Evolutionary conservation across 306 rosid genomes (phyloP).

Genomic region (Prunus mume): DNA sequence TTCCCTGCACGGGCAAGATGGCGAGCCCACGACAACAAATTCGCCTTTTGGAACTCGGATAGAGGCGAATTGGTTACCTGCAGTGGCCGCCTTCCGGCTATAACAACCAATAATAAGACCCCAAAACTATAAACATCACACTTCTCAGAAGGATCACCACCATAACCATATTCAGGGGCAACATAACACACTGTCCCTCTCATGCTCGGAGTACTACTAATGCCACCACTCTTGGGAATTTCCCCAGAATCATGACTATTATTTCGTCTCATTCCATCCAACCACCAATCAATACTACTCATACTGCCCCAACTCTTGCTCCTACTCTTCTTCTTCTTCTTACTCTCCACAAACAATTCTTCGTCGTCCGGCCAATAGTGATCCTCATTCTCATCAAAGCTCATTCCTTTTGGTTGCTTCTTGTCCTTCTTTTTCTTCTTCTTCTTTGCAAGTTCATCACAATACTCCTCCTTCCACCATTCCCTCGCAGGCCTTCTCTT

Average conservation of each 20-base stretch:
- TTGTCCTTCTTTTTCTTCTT: conserved; percentile 62
- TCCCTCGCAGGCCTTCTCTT: conserved; percentile 81
- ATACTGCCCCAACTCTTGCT: conserved; percentile 53
- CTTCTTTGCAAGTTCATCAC: conserved; percentile 56
- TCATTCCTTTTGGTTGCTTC: conserved; percentile 43
- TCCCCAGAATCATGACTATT: conserved; percentile 74
- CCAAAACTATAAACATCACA: conserved; percentile 95
- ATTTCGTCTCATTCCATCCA: conserved; percentile 68
- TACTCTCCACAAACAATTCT: conserved; percentile 49
- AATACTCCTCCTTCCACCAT: conserved; percentile 94
- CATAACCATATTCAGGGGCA: conserved; percentile 88
- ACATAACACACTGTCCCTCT: conserved; percentile 92
- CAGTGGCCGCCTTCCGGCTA: conserved; percentile 88
- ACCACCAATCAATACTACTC: conserved; percentile 76
- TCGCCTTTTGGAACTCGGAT: conserved; percentile 78
- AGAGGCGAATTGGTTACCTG: conserved; percentile 82
- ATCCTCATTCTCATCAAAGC: conserved; percentile 39
- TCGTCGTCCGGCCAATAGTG: conserved; percentile 66
- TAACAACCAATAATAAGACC: conserved; percentile 68
- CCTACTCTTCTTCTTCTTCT: conserved; percentile 44
- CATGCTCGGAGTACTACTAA: conserved; percentile 94
- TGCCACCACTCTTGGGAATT: conserved; percentile 79
- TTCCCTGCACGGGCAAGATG: conserved; percentile 80
- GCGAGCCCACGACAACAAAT: conserved; percentile 91
- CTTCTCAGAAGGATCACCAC: conserved; percentile 73